Percentiles rank a stretch among this genome's conserved stretches.
phyloP scores from a whole-genome alignment of 257 asterid genomes.

The Gentiana straminea region DNA sequence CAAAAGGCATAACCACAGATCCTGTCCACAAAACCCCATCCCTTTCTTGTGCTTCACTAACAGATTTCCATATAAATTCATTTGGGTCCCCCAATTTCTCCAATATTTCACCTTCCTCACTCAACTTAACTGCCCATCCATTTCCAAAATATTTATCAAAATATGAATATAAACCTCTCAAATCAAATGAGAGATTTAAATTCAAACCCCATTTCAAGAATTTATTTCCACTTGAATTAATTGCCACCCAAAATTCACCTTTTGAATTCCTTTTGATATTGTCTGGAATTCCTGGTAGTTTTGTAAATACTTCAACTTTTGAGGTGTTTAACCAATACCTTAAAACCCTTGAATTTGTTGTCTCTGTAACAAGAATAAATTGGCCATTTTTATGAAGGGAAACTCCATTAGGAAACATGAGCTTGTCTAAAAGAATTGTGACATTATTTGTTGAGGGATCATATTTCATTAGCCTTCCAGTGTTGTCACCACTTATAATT shows the following conservation, averaged over 20 bases:
- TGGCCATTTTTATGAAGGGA: slow-evolving; percentile 41
- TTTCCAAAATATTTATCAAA: no score
- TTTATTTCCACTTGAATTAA: slow-evolving; percentile 29
- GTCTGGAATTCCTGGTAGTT: slow-evolving; percentile 60
- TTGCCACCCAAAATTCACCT: slow-evolving; percentile 78
- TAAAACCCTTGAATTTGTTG: slow-evolving; percentile 39
- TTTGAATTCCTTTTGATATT: slow-evolving; percentile 39
- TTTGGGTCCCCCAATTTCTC: slow-evolving; percentile 24
- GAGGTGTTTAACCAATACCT: slow-evolving; percentile 45
- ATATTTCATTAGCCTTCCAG: slow-evolving; percentile 56
- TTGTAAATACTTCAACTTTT: slow-evolving; percentile 27
- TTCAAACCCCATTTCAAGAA: slow-evolving; percentile 21
- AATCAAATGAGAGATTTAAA: slow-evolving; percentile 18
- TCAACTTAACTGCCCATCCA: slow-evolving; percentile 44
- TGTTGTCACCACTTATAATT: slow-evolving; percentile 38
- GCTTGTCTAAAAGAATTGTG: slow-evolving; percentile 26
- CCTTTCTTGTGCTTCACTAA: slow-evolving; percentile 54
- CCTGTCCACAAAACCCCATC: slow-evolving; percentile 57
- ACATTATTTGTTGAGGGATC: slow-evolving; percentile 32
- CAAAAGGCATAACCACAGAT: slow-evolving; percentile 36
- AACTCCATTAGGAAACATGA: slow-evolving; percentile 71
- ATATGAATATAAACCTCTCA: slow-evolving; percentile 32
- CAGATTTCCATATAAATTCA: slow-evolving; percentile 34
- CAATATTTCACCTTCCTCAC: slow-evolving; percentile 38
- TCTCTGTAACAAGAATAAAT: slow-evolving; percentile 52